A percentile compares a stretch with the other conserved stretches of the same genome.
Evolutionary conservation across 805 yeast species (phyloP).

Genomic region (Zygoascus flipseniorum): DNA sequence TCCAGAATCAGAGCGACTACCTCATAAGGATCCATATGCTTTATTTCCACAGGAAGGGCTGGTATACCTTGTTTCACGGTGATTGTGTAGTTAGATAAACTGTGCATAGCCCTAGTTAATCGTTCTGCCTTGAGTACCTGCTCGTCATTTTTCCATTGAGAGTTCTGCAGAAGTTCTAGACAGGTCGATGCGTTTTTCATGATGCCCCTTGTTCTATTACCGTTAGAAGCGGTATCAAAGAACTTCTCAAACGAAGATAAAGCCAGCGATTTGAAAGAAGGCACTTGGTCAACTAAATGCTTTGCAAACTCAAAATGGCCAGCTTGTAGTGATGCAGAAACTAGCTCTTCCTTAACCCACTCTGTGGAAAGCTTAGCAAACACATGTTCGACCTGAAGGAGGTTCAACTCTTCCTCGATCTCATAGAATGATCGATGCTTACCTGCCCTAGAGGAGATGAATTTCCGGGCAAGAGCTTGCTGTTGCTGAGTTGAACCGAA

Average conservation of each 20-base stretch:
- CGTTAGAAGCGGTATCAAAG: slow-evolving; percentile 37
- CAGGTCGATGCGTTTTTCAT: slow-evolving; percentile 31
- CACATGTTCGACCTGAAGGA: slow-evolving; percentile 1
- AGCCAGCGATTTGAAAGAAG: slow-evolving; percentile 5
- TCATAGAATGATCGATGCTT: slow-evolving; percentile 5
- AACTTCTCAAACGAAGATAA: slow-evolving; percentile 32
- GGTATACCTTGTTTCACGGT: slow-evolving; percentile 23
- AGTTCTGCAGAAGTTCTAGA: slow-evolving; percentile 14
- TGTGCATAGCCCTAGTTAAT: slow-evolving; percentile 22
- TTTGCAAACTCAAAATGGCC: slow-evolving; percentile 21
- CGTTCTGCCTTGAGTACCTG: slow-evolving; percentile 14
- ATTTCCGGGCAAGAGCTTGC: slow-evolving; percentile 9
- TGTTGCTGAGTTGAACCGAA: slow-evolving; percentile 12
- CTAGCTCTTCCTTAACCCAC: slow-evolving; percentile 9
- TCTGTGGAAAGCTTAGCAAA: slow-evolving; percentile 5
- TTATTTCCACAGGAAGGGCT: slow-evolving; percentile 21
- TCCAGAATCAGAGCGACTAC: slow-evolving; percentile 25
- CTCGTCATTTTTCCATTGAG: slow-evolving; percentile 4
- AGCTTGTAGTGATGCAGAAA: slow-evolving; percentile 16
- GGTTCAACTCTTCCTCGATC: not conserved
- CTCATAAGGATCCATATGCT: slow-evolving; percentile 19
- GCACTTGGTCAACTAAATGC: not conserved
- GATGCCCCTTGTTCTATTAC: slow-evolving; percentile 32
- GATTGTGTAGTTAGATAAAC: slow-evolving; percentile 22
- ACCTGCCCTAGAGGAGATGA: slow-evolving; percentile 5